Evolutionary conservation across 208 protist species (phyloP).

Genomic region (Trichomonas gallinae): DNA sequence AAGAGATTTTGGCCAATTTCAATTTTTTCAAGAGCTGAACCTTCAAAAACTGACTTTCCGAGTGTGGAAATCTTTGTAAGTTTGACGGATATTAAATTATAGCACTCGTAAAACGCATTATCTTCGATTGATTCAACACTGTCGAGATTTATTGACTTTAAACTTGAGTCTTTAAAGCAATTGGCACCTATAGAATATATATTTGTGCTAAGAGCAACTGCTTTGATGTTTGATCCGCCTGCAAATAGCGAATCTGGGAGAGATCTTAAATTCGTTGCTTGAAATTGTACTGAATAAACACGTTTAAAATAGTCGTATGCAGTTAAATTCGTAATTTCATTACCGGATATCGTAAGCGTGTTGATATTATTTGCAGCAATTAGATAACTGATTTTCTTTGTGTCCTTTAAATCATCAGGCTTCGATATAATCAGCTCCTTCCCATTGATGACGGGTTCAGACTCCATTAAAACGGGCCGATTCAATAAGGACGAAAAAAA

Average conservation of each 20-base stretch:
- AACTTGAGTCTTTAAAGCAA: neutral
- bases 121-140: neutral
- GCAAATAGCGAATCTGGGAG: neutral
- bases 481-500: neutral
- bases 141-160: neutral
- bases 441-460: neutral
- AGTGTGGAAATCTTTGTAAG: neutral
- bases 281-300: neutral
- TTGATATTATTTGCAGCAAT: neutral
- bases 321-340: neutral
- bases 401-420: neutral
- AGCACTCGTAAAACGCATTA: neutral
- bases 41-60: neutral
- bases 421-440: neutral
- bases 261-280: neutral
- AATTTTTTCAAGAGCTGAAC: neutral
- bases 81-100: neutral
- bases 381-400: neutral
- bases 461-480: neutral
- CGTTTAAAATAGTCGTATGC: neutral
- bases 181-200: neutral
- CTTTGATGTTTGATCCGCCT: neutral
- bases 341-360: neutral
- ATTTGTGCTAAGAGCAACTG: neutral
- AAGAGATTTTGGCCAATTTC: neutral